Evolutionary conservation across 495 filamentous ascomycete species (phyloP).

Genomic region (Articulospora tetracladia): DNA sequence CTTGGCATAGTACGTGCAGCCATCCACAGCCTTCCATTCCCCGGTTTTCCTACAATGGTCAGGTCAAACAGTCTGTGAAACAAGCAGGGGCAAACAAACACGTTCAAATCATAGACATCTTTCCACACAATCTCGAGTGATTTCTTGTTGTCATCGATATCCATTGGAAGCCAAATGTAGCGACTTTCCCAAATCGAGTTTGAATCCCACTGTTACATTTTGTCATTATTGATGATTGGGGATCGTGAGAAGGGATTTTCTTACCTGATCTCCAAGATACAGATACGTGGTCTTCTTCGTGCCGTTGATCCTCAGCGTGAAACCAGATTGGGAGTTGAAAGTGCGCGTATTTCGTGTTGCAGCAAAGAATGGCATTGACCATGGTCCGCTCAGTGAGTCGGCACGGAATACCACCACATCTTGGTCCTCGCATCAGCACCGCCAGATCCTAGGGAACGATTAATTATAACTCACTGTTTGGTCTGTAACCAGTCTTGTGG

Average conservation of each 20-base stretch:
- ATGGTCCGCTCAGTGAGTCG: slow-evolving; percentile 43
- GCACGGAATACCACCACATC: slow-evolving; percentile 43
- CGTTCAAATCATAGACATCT: slow-evolving; percentile 41
- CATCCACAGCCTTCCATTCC: slow-evolving; percentile 37
- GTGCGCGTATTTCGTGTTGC: slow-evolving; percentile 44
- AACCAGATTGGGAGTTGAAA: slow-evolving; percentile 51
- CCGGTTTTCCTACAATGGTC: slow-evolving; percentile 34
- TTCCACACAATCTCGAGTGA: slow-evolving; percentile 36
- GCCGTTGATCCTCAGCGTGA: slow-evolving; percentile 40
- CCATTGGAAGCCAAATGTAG: slow-evolving; percentile 49
- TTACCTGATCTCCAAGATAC: slow-evolving; percentile 42
- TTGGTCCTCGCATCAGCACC: slow-evolving; percentile 5
- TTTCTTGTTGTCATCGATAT: slow-evolving; percentile 35
- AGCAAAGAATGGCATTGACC: slow-evolving; percentile 47
- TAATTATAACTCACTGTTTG: slow-evolving; percentile 33
- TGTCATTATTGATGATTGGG: not conserved
- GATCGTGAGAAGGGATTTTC: not conserved
- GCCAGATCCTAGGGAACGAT: not conserved
- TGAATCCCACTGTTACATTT: slow-evolving; percentile 38
- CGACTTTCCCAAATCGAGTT: slow-evolving; percentile 48
- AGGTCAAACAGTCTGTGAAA: not conserved
- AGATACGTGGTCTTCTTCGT: slow-evolving; percentile 44
- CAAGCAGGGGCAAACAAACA: slow-evolving; percentile 19
- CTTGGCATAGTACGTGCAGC: slow-evolving; percentile 35
- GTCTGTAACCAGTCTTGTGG: slow-evolving; percentile 44